These are phyloP conservation scores for Ilex aquifolium DNA, from an alignment of 257 asterid genomes.

Conservation along the genomic window DNA sequence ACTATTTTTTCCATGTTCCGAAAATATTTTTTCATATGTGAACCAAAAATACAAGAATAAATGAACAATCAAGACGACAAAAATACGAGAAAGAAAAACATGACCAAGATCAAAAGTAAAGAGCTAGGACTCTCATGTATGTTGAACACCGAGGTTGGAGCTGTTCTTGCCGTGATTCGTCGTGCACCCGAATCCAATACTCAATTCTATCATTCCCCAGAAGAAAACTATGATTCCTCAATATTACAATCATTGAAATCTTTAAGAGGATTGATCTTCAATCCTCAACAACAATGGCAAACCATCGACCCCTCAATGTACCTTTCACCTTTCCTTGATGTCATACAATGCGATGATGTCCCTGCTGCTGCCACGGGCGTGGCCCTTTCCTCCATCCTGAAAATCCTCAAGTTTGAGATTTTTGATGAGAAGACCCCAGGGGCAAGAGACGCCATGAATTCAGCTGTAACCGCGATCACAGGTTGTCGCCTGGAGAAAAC, in stretches of 20 bases:
- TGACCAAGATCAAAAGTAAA: conserved; percentile 41
- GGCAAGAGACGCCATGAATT: conserved; percentile 48
- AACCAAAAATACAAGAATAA: background rate
- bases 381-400: conserved; percentile 71
- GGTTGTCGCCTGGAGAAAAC: conserved; percentile 74
- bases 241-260: conserved; percentile 62
- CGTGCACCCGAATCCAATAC: conserved; percentile 45
- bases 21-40: background rate
- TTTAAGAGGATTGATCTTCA: conserved; percentile 63
- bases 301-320: conserved; percentile 57
- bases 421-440: conserved; percentile 65
- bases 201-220: conserved; percentile 47
- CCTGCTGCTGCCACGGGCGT: conserved; percentile 76
- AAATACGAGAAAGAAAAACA: conserved; percentile 16
- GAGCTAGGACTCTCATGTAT: conserved; percentile 84
- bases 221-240: conserved; percentile 44
- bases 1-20: background rate
- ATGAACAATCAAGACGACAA: conserved; percentile 43
- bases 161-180: conserved; percentile 78
- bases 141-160: conserved; percentile 87
- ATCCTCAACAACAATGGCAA: conserved; percentile 79
- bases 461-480: conserved; percentile 50
- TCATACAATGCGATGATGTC: conserved; percentile 69
- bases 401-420: conserved; percentile 59
- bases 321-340: conserved; percentile 76